Conservation (phyloP, 768 basidiomycete genomes). For the Hortiboletus flavorubellus region DNA sequence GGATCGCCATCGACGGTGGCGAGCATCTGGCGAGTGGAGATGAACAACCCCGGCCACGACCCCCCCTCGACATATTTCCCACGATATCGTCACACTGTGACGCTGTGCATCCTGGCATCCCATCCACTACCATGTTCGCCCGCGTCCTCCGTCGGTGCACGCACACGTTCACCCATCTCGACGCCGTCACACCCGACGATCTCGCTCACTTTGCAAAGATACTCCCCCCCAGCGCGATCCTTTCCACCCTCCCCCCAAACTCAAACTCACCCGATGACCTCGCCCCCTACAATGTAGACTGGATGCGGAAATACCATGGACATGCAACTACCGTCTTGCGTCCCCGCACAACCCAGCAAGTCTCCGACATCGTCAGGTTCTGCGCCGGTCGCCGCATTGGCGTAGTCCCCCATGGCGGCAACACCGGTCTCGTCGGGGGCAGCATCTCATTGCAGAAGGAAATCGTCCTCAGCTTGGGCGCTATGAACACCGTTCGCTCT, state of each 20-base stretch:
- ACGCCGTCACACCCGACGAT: constrained; percentile 54
- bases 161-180: constrained; percentile 33
- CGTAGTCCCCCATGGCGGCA: constrained; percentile 97
- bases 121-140: no score
- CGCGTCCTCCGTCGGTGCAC: constrained; percentile 12
- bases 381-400: constrained; percentile 79
- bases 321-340: constrained; percentile 79
- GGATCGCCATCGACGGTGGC: not conserved
- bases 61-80: constrained; percentile 1
- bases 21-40: constrained; percentile 9
- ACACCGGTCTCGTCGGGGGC: constrained; percentile 96
- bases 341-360: constrained; percentile 84
- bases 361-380: constrained; percentile 83
- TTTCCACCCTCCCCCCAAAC: constrained; percentile 60
- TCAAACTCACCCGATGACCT: constrained; percentile 60
- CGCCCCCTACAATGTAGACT: constrained; percentile 79
- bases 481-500: constrained; percentile 77
- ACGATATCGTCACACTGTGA: constrained; percentile 9
- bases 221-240: constrained; percentile 57
- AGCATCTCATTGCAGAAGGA: constrained; percentile 88
- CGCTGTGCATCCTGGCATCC: no score
- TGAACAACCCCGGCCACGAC: not conserved
- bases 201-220: constrained; percentile 65
- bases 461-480: constrained; percentile 77
- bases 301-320: constrained; percentile 96